Percentiles rank a stretch among this genome's conserved stretches.
Evolutionary conservation across 805 yeast species (phyloP).

Genomic region (Brettanomyces nanus): DNA sequence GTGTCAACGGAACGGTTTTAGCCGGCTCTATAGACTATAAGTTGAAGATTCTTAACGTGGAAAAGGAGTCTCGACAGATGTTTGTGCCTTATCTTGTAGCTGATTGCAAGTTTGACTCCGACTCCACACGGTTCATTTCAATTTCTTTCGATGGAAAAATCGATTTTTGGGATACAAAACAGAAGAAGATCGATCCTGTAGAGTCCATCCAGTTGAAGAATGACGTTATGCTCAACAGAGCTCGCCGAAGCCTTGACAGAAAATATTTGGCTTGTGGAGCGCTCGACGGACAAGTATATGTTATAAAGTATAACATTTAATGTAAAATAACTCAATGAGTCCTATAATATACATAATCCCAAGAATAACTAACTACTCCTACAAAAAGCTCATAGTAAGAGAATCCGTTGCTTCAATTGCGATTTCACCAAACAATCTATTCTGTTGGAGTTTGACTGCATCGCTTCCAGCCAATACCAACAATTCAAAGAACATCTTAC

Average conservation of each 20-base stretch:
- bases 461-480: slow-evolving; percentile 74
- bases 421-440: slow-evolving; percentile 52
- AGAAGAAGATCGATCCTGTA: not conserved
- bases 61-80: not conserved
- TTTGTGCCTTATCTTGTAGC: slow-evolving; percentile 1
- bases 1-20: slow-evolving; percentile 4
- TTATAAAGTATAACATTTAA: slow-evolving; percentile 1
- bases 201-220: not conserved
- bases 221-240: slow-evolving; percentile 5
- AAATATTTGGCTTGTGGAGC: slow-evolving; percentile 14
- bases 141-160: not conserved
- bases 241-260: slow-evolving; percentile 6
- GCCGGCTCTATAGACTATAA: slow-evolving; percentile 6
- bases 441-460: slow-evolving; percentile 57
- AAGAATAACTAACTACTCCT: slow-evolving; percentile 2
- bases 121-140: not conserved
- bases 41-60: not conserved
- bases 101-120: not conserved
- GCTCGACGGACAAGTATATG: slow-evolving; percentile 15
- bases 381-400: slow-evolving; percentile 13
- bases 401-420: slow-evolving; percentile 26
- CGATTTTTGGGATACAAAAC: slow-evolving; percentile 2
- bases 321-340: not conserved
- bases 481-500: slow-evolving; percentile 72
- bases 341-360: not conserved